phyloP scores from a whole-genome alignment of 129 eudicot genomes.

The Gnaphalium uliginosum region DNA sequence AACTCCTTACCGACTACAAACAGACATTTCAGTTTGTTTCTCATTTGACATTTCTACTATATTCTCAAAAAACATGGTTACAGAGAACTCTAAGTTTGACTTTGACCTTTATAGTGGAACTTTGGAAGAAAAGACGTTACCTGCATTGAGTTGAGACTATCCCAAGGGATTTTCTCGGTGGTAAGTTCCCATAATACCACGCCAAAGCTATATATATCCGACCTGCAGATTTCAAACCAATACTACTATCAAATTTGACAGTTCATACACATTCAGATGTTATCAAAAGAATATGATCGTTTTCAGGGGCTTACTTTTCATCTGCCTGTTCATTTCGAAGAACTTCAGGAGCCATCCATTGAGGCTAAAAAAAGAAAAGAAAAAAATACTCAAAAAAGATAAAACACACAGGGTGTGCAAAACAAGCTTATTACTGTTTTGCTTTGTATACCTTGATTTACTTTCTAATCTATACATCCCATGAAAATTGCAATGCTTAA shows the following conservation, averaged over 20 bases:
- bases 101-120: conserved; percentile 12
- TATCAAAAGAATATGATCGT: conserved; percentile 10
- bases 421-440: background rate
- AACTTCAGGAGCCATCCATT: conserved; percentile 99
- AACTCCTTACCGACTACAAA: background rate
- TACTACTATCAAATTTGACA: conserved; percentile 5
- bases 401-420: background rate
- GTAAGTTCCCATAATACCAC: conserved; percentile 92
- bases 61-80: background rate
- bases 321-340: conserved; percentile 94
- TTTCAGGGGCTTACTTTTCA: conserved; percentile 62
- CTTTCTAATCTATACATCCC: background rate
- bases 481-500: conserved; percentile 6
- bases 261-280: background rate
- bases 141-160: conserved; percentile 93
- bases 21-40: background rate
- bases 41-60: background rate
- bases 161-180: conserved; percentile 96
- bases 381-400: conserved; percentile 13
- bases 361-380: conserved; percentile 63
- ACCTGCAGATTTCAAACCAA: conserved; percentile 46
- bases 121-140: conserved; percentile 34
- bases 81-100: background rate
- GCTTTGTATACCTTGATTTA: background rate
- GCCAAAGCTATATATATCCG: conserved; percentile 93